Evolutionary conservation across 1,139 yeast genomes (phyloP), one percentile per base, ranked within the genome.

Genomic region (Hyphopichia burtonii): DNA sequence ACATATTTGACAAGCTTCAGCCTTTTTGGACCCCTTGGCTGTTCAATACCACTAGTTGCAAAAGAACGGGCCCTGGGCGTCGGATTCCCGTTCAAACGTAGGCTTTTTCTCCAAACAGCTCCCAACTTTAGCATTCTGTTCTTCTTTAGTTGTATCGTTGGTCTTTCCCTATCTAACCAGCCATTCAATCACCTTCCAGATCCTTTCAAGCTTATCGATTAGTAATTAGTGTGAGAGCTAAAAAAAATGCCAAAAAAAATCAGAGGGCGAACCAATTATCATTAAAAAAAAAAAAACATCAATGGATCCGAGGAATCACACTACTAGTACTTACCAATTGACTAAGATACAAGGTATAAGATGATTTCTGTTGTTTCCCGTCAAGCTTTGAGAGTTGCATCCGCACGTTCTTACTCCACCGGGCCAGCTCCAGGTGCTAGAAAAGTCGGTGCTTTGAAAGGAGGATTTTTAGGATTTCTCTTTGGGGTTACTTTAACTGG

Each of bases 401-500:
- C 57, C 37, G 44, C 54, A 37, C 73, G 74, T 52, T 42, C 66
- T 25, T 69, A 68, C 51, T 59, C 76, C 38, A 60, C 71, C 10
- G 36, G 51, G 3, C 20, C 40, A 41, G 12, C 34, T 45, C n/a
- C 50, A 43, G 9, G 46, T 53, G 18, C 71, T 52, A 72, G 66
- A 50, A 72, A 64, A 51, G 71, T 78, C 14, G 85, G 86, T 10
- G 80, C 83, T 30, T 70, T 84, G 54, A 80, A 83, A 59, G 90
- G 88, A 12, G 86, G 86, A 3, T 64, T 83, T 41, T 64, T 83
- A 42, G 96, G 96, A 2, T 88, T 88, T 63, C 73, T 88, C 46
- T 71, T 83, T 32, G 96, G 96, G 37, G 86, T 85, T 36, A 73
- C 88, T 19, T 63, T 74, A 48, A 84, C 96, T 20, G 93, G 95